These are phyloP conservation scores for Bruguiera hainesii DNA, from an alignment of 441 rosid genomes.

Conservation along the genomic window DNA sequence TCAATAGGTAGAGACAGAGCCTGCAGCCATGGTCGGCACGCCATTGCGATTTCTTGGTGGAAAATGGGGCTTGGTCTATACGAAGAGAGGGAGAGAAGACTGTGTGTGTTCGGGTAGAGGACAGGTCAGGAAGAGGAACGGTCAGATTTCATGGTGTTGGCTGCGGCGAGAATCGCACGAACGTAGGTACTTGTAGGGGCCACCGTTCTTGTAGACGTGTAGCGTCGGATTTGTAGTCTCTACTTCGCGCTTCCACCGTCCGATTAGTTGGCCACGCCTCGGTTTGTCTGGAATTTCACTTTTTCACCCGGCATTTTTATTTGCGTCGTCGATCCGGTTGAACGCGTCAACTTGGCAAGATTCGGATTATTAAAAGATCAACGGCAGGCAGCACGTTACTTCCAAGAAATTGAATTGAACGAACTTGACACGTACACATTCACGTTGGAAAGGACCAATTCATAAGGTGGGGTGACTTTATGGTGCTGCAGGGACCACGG, in stretches of 20 bases:
- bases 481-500: not conserved
- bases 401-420: slow-evolving; percentile 8
- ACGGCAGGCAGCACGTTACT: not conserved
- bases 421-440: not conserved
- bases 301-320: too few species aligned
- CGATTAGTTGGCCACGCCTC: not conserved
- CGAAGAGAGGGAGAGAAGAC: not conserved
- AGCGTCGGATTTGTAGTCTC: not conserved
- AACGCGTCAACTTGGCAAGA: too few species aligned
- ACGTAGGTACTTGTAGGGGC: too few species aligned
- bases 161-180: not conserved
- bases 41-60: slow-evolving; percentile 5
- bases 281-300: too few species aligned
- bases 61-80: too few species aligned
- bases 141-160: slow-evolving; percentile 4
- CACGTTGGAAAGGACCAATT: not conserved
- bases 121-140: slow-evolving; percentile 22
- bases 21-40: slow-evolving; percentile 17
- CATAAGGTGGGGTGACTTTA: not conserved
- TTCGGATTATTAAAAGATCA: too few species aligned
- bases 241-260: slow-evolving; percentile 7
- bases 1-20: not conserved
- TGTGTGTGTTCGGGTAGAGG: not conserved
- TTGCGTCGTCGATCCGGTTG: too few species aligned
- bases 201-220: not conserved